Evolutionary conservation across 257 asterid species (phyloP).

Genomic region (Ilex aquifolium): DNA sequence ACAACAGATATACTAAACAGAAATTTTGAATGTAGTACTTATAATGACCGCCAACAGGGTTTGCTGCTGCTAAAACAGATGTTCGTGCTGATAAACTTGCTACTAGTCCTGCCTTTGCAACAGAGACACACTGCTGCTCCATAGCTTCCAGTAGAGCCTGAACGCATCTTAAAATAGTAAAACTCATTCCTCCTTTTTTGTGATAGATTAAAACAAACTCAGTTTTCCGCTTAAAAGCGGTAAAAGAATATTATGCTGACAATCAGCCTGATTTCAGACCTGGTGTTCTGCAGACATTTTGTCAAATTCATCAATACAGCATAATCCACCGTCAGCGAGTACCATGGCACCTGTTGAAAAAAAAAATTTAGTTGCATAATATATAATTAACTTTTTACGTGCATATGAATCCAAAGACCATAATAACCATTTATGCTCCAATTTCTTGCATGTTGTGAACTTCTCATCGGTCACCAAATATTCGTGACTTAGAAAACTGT

Average conservation of each 20-base stretch:
- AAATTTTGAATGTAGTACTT: slow-evolving; percentile 38
- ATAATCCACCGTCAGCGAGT: slow-evolving; percentile 93
- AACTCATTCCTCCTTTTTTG: slow-evolving; percentile 2
- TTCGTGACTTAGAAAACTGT: neutral
- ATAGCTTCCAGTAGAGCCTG: slow-evolving; percentile 95
- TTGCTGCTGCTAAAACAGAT: slow-evolving; percentile 96
- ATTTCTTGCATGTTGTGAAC: neutral
- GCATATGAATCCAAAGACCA: no score
- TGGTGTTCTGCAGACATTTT: slow-evolving; percentile 97
- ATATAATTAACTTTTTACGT: neutral
- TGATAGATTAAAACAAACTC: no score
- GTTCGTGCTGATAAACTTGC: slow-evolving; percentile 98
- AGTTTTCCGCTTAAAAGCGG: neutral
- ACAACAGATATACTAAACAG: slow-evolving; percentile 9
- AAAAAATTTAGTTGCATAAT: neutral
- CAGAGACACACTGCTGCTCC: slow-evolving; percentile 99
- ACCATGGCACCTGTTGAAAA: slow-evolving; percentile 86
- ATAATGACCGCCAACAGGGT: slow-evolving; percentile 96
- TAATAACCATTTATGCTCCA: no score
- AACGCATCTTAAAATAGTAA: slow-evolving; percentile 24
- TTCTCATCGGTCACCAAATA: neutral
- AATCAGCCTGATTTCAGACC: slow-evolving; percentile 38
- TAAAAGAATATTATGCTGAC: slow-evolving; percentile 9
- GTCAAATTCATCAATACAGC: slow-evolving; percentile 98
- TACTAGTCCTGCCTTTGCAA: slow-evolving; percentile 98